Evolutionary conservation across 2,329 filamentous ascomycete genomes (phyloP), one percentile per base, ranked within the genome.

Genomic region (Chaetomium globosum): DNA sequence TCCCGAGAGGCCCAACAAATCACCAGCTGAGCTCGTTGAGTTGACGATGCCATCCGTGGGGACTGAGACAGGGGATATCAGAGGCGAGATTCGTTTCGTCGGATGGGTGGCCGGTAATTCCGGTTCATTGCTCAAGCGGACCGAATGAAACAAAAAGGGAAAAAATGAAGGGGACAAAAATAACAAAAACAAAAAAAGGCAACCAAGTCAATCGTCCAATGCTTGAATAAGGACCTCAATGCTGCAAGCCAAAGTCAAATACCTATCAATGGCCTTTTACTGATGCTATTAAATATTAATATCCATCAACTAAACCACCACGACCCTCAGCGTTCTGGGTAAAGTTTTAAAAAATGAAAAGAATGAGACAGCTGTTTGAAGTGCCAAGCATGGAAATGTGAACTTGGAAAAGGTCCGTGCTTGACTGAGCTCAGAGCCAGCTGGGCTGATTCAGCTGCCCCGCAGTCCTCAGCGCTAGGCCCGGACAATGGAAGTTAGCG

Each of bases 1-100:
- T 68, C 58, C 67, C 67, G 67, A 64, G 23, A 7, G 5, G 16
- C 49, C 39, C 55, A 60, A 28, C 64, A 65, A 65, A 65, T 65
- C 59, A 59, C n/a, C 19, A 54, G 7, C 7, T 16, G 39, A 19
- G n/a, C 23, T 30, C 16, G 33, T 36, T 53, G 28, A 19, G 26
- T 21, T 8, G 16, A 49, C 28, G 21, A 52, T 60, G 26, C 55
- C n/a, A 19, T 31, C 12, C 39, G 7, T 26, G 36, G 6, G 48
- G 30, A 60, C 23, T 19, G 21, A 46, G 23, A 55, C 49, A 59
- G 49, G 63, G 30, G 49, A 19, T 21, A 4, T 43, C 4, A 23
- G 33, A 61, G 43, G 53, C 63, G 63, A 58, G 58, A 65, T 61
- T 61, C 31, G 53, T 49, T 39, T 60, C 7, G 9, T 56, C 39